phyloP scores from a whole-genome alignment of 2,329 filamentous ascomycete genomes.

The Penicillium sclerotigenum region DNA sequence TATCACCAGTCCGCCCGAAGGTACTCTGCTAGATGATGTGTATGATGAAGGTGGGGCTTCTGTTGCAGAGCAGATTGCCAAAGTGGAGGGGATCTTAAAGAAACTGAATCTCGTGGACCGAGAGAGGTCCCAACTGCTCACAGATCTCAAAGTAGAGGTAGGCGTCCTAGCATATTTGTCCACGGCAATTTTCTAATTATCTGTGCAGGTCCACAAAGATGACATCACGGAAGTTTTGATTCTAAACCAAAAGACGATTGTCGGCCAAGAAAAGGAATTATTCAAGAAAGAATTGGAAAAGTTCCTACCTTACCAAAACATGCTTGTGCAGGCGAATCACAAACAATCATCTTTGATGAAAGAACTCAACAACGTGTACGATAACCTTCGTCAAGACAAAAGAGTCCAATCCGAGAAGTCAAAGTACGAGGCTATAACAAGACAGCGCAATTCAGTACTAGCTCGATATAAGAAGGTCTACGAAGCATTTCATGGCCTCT shows the following conservation, averaged over 20 bases:
- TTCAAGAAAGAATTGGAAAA: conserved; percentile 98
- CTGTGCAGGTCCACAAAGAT: conserved; percentile 76
- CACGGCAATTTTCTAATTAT: background rate
- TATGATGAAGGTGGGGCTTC: conserved; percentile 77
- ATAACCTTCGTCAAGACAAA: conserved; percentile 86
- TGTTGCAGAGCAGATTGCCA: conserved; percentile 83
- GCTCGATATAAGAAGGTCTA: conserved; percentile 87
- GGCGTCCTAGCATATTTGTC: conserved; percentile 20
- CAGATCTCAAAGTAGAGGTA: conserved; percentile 97
- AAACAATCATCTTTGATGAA: conserved; percentile 95
- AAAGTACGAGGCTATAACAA: conserved; percentile 86
- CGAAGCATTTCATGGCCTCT: conserved; percentile 86
- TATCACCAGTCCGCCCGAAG: conserved; percentile 63
- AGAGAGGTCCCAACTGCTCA: conserved; percentile 85
- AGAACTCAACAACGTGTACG: conserved; percentile 84
- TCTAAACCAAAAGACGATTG: conserved; percentile 93
- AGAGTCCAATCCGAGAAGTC: conserved; percentile 88
- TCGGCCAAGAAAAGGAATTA: conserved; percentile 84
- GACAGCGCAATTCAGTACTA: conserved; percentile 76
- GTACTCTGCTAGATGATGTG: conserved; percentile 84
- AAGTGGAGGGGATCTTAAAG: conserved; percentile 84
- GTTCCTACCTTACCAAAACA: conserved; percentile 87
- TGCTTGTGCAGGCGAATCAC: conserved; percentile 87
- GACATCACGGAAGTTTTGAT: conserved; percentile 98
- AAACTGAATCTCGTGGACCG: conserved; percentile 90